These are phyloP conservation scores for Gossypium davidsonii DNA, from an alignment of 441 rosid genomes.

Conservation along the genomic window DNA sequence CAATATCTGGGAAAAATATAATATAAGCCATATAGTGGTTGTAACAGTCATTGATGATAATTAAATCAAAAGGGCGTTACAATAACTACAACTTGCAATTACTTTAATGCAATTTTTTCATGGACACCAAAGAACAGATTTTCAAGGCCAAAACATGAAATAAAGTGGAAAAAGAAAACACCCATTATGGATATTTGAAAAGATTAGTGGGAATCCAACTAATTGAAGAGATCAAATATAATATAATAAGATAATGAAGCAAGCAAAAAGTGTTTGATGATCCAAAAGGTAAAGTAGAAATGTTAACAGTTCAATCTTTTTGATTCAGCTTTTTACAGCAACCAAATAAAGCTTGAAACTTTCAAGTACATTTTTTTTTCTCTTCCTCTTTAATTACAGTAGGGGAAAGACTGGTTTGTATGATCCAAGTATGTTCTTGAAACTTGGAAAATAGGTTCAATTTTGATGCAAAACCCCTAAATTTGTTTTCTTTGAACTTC, in stretches of 20 bases:
- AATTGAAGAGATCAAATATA: neutral
- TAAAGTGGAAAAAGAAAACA: neutral
- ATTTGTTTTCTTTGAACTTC: neutral
- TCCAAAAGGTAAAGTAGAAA: neutral
- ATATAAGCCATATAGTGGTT: neutral
- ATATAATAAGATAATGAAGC: neutral
- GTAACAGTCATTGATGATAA: neutral
- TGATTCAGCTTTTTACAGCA: neutral
- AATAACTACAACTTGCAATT: neutral
- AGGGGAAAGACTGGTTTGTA: neutral
- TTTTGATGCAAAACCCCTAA: neutral
- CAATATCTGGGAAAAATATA: neutral
- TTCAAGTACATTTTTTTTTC: neutral
- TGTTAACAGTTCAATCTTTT: conserved; percentile 6
- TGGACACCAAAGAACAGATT: conserved; percentile 6
- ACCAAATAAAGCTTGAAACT: neutral
- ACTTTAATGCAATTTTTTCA: neutral
- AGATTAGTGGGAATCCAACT: neutral
- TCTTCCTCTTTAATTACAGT: neutral
- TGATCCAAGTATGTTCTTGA: neutral
- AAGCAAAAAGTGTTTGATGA: neutral
- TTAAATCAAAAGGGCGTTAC: neutral
- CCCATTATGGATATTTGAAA: neutral
- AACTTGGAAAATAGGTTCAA: neutral
- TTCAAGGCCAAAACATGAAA: neutral